Base-by-base conservation (phyloP, 1,284 basidiomycete species). In the Cystobasidium slooffiae region DNA sequence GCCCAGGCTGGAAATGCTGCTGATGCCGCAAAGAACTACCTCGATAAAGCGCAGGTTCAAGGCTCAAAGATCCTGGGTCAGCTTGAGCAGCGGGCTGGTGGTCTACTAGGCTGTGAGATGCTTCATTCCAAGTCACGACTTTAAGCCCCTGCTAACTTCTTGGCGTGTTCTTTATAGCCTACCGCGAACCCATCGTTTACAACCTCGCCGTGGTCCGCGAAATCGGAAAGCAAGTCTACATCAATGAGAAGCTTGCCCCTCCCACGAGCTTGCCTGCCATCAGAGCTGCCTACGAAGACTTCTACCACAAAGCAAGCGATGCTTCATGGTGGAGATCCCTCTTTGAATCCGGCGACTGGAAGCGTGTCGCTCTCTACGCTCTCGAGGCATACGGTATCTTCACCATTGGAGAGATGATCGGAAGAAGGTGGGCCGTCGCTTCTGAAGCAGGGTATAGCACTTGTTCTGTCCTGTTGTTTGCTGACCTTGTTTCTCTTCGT, bases 361-460 rank as follows among this genome's bases (percentile, higher is more conserved):
- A 88, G 52, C 88, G 87, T 78, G 84, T 81, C 66, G 91, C 88
- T 51, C 84, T 98, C 69, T 96, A 95, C 82, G 94, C 89, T 68
- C 83, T 93, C 43, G 95, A 97, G 84, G 91, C 91, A 53, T 92
- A 93, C 81, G 89, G 90, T 46, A 90, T 94, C 79, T 94, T 91
- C 85, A 91, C 92, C 88, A 88, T 97, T 85, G 94, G 94, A 73
- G 93, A 97, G 84, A 95, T 96, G 78, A 81, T 95, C 78, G 93
- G 93, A 58, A 87, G 92, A 78, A 88, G 92, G 83, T 88, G 88
- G 47, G 72, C 53, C 53, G 63, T 10, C 18, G 18, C n/a, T 14
- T 14, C 46, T 14, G 14, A 14, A 20, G 24, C 4, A 22, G 3
- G 52, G 49, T n/a, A 8, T 24, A n/a, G 22, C 47, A 31, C 3